These are phyloP conservation scores for Malus orientalis DNA, from an alignment of 306 rosid species.

Conservation along the genomic window DNA sequence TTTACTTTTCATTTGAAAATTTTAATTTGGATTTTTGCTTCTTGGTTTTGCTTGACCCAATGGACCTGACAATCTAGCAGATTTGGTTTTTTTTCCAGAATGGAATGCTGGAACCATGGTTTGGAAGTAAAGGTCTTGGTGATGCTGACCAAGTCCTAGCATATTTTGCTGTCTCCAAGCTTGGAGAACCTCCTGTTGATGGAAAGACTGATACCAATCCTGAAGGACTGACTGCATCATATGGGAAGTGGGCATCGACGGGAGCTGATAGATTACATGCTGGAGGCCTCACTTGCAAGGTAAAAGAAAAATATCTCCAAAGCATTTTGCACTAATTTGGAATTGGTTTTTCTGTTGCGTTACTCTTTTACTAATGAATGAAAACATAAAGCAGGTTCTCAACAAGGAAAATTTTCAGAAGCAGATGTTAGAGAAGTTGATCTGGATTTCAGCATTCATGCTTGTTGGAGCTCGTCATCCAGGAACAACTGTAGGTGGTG, in stretches of 20 bases:
- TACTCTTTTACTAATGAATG: neutral
- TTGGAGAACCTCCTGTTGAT: slow-evolving; percentile 80
- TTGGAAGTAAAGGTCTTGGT: slow-evolving; percentile 62
- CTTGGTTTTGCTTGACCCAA: neutral
- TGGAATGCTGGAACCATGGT: slow-evolving; percentile 97
- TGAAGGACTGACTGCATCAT: slow-evolving; percentile 85
- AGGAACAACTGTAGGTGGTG: slow-evolving; percentile 58
- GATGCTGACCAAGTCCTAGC: slow-evolving; percentile 82
- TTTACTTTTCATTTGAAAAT: neutral
- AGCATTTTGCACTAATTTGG: neutral
- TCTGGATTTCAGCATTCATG: slow-evolving; percentile 95
- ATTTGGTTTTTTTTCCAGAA: slow-evolving; percentile 97
- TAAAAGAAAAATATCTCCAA: neutral
- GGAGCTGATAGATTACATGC: slow-evolving; percentile 59
- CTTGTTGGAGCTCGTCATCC: slow-evolving; percentile 93
- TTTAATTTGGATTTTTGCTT: neutral
- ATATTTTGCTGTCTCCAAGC: slow-evolving; percentile 82
- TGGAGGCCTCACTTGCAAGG: slow-evolving; percentile 95
- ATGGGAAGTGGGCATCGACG: slow-evolving; percentile 86
- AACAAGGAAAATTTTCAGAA: slow-evolving; percentile 72
- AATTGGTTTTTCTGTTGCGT: neutral
- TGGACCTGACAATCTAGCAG: slow-evolving; percentile 58
- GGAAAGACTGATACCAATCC: slow-evolving; percentile 91
- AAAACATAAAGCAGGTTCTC: slow-evolving; percentile 48
- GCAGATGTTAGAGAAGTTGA: slow-evolving; percentile 93